Evolutionary conservation across 495 filamentous ascomycete species (phyloP).

Genomic region (Thermochaetoides thermophila): DNA sequence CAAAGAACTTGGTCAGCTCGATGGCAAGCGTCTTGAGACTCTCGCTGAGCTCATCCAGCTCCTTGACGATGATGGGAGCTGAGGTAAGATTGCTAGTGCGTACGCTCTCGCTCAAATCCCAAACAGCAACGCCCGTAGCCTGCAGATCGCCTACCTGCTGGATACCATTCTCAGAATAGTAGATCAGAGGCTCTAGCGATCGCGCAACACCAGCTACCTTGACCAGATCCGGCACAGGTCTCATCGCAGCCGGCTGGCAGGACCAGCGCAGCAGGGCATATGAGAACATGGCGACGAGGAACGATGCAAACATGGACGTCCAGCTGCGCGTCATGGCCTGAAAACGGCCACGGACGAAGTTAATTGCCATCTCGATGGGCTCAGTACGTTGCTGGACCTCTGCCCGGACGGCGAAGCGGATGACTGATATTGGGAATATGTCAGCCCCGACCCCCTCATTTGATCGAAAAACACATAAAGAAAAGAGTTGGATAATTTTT

Average conservation of each 20-base stretch:
- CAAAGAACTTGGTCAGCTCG: slow-evolving; percentile 77
- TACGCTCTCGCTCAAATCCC: slow-evolving; percentile 81
- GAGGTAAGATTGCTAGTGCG: slow-evolving; percentile 80
- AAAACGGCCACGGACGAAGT: slow-evolving; percentile 42
- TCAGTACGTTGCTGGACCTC: slow-evolving; percentile 80
- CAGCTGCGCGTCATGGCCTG: slow-evolving; percentile 48
- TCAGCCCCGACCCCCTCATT: slow-evolving; percentile 13
- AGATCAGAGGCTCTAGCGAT: slow-evolving; percentile 80
- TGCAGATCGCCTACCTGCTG: slow-evolving; percentile 73
- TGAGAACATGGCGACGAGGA: slow-evolving; percentile 41
- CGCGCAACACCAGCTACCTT: slow-evolving; percentile 78
- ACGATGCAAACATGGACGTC: slow-evolving; percentile 41
- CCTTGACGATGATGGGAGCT: slow-evolving; percentile 66
- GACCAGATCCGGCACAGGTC: slow-evolving; percentile 70
- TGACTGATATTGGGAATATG: slow-evolving; percentile 40
- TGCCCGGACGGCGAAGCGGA: slow-evolving; percentile 70
- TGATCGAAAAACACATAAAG: slow-evolving; percentile 4
- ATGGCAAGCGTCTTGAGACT: slow-evolving; percentile 65
- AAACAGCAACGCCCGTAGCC: slow-evolving; percentile 78
- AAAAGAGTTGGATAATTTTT: slow-evolving; percentile 7
- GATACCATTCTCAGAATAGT: slow-evolving; percentile 78
- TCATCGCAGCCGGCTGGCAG: slow-evolving; percentile 48
- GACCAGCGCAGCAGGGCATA: slow-evolving; percentile 47
- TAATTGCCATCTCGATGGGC: slow-evolving; percentile 61
- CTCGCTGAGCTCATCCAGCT: slow-evolving; percentile 70